Conservation (phyloP, 495 filamentous ascomycete species). For the Tuber melanosporum region DNA sequence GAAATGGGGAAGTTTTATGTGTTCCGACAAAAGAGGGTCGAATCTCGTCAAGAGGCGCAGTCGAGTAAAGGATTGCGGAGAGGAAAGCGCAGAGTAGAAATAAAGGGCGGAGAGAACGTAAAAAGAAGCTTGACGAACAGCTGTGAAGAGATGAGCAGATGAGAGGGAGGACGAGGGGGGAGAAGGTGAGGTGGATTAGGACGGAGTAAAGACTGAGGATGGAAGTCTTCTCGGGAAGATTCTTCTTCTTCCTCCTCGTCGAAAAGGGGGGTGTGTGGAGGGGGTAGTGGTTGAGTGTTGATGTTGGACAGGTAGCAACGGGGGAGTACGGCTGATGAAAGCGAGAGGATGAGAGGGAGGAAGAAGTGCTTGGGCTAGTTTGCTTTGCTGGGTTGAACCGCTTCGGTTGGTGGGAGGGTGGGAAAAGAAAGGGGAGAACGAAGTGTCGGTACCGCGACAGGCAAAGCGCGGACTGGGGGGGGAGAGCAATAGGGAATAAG, state of each 20-base stretch:
- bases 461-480: constrained; percentile 21
- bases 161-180: constrained; percentile 16
- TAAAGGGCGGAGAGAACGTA: constrained; percentile 19
- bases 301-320: constrained; percentile 16
- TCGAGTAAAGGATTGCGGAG: constrained; percentile 48
- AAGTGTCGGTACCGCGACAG: constrained; percentile 30
- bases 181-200: constrained; percentile 34
- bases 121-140: constrained; percentile 12
- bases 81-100: constrained; percentile 52
- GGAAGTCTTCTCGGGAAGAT: constrained; percentile 39
- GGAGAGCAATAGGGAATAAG: constrained; percentile 16
- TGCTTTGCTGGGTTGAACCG: constrained; percentile 7
- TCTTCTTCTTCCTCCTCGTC: constrained; percentile 29
- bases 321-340: constrained; percentile 7
- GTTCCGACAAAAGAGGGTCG: constrained; percentile 43
- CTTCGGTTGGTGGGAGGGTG: constrained; percentile 15
- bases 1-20: constrained; percentile 7
- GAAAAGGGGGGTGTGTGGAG: constrained; percentile 26
- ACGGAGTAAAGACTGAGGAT: constrained; percentile 38
- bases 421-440: constrained; percentile 33
- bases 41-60: constrained; percentile 57
- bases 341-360: not conserved
- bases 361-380: constrained; percentile 17
- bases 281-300: constrained; percentile 22
- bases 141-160: constrained; percentile 19